Conservation (phyloP, 1,284 basidiomycete species). For the Ganoderma sinense region DNA sequence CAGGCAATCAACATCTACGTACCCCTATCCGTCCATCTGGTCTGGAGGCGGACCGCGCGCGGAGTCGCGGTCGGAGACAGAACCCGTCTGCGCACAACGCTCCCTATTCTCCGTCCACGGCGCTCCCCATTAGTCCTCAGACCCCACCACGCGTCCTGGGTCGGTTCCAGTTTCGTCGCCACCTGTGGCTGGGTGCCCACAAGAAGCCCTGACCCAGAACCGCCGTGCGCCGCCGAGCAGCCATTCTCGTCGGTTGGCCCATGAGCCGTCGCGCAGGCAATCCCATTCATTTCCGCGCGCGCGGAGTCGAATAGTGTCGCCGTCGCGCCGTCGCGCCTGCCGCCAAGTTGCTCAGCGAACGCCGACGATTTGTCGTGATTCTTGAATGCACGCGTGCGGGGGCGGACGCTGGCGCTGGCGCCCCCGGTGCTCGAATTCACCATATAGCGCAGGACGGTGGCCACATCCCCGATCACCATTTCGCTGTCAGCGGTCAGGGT, state of each 20-base stretch:
- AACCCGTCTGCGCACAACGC: neutral
- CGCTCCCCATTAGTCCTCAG: neutral
- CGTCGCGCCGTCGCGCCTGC: neutral
- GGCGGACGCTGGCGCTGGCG: conserved; percentile 1
- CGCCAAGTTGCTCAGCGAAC: conserved; percentile 5
- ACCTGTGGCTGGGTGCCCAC: neutral
- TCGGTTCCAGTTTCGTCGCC: neutral
- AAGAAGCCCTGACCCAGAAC: neutral
- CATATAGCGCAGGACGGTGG: conserved; percentile 5
- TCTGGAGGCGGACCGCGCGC: neutral
- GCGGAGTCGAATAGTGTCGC: conserved; percentile 19
- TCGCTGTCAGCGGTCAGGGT: neutral
- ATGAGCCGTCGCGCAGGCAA: neutral
- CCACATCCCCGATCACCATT: neutral
- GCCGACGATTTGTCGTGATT: neutral
- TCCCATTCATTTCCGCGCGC: conserved; percentile 1
- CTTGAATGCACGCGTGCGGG: neutral
- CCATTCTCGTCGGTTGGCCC: neutral
- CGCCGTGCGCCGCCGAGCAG: neutral
- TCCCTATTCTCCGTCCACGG: neutral
- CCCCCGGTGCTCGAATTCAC: neutral
- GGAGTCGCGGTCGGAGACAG: conserved; percentile 2
- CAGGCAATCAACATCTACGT: neutral
- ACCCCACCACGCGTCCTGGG: neutral
- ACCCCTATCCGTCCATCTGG: neutral